Percentiles rank a stretch among this genome's conserved stretches.
Evolutionary conservation across 2,329 filamentous ascomycete species (phyloP).

Genomic region (Fusarium begoniae): DNA sequence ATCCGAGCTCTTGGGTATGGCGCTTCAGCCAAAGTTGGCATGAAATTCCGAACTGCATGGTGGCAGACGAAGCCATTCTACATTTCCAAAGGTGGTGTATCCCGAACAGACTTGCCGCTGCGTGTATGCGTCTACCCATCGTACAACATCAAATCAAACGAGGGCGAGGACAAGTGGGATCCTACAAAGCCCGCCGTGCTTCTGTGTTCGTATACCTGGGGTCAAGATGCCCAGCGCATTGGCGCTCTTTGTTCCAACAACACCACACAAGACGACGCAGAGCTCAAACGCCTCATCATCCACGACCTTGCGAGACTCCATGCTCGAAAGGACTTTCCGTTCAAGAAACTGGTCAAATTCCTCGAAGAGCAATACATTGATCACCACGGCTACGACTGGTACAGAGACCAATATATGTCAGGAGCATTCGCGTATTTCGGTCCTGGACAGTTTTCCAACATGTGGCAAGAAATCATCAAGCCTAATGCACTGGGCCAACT

Average conservation of each 20-base stretch:
- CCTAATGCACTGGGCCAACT: not conserved
- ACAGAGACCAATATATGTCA: not conserved
- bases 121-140: not conserved
- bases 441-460: not conserved
- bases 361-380: not conserved
- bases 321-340: rapidly evolving
- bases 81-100: not conserved
- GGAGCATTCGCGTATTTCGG: not conserved
- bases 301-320: not conserved
- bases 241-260: not conserved
- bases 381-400: not conserved
- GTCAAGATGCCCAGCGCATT: not conserved
- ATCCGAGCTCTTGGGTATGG: not conserved
- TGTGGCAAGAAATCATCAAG: not conserved
- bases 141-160: not conserved
- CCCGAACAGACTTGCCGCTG: not conserved
- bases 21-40: not conserved
- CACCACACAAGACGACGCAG: not conserved
- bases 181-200: not conserved
- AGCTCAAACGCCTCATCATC: not conserved
- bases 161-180: not conserved
- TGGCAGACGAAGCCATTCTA: not conserved
- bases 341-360: rapidly evolving
- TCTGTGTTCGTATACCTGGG: not conserved
- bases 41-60: not conserved